Base-by-base conservation (phyloP, 78 protist species). In the Capsaspora owczarzaki region DNA sequence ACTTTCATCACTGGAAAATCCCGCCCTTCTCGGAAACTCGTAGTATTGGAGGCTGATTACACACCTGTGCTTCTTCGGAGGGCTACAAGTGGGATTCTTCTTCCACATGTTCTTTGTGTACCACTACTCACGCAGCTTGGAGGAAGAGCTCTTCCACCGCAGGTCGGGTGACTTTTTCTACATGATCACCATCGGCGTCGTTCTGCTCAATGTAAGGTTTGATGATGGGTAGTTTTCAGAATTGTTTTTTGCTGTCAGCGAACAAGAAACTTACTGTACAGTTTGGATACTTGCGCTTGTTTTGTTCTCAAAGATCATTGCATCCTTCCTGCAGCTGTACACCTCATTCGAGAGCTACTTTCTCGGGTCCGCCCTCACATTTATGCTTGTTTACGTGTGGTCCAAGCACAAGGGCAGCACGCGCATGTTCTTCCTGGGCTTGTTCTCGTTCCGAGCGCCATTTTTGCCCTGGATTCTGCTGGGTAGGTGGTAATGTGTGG, bases 361-460 rank as follows among this genome's bases (percentile, higher is more conserved):
- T 40, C 82, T 88, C n/a, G 92, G 92, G 41, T 70, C 56, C n/a
- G 70, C 86, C 25, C 85, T 89, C 27, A 77, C 89, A 0, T 82
- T 76, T 51, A 80, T 82, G 92, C 84, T 89, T 80, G 87, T 85
- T 20, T 89, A 89, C 44, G 85, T 89, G 33, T 89, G 92, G 92
- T 78, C 72, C 6, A 83, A 87, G 1, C 72, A 81, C 1, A 77
- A 69, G 71, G 72, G 47, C 23, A 0, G 4, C 61, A 14, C 72
- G 40, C 87, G 71, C 42, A 80, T 89, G 89, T 38, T 35, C 61
- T 82, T 89, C 49, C 43, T 89, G 29, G 86, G 85, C n/a, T 75
- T 84, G 42, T 81, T 88, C 82, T 61, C 43, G 61, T 89, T 89
- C 60, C 47, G 42, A 0, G 92, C 92, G 35, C 89, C 92, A 0